Evolutionary conservation across 2,329 filamentous ascomycete genomes (phyloP), one percentile per base, ranked within the genome.

Genomic region (Penicillium corylophilum): DNA sequence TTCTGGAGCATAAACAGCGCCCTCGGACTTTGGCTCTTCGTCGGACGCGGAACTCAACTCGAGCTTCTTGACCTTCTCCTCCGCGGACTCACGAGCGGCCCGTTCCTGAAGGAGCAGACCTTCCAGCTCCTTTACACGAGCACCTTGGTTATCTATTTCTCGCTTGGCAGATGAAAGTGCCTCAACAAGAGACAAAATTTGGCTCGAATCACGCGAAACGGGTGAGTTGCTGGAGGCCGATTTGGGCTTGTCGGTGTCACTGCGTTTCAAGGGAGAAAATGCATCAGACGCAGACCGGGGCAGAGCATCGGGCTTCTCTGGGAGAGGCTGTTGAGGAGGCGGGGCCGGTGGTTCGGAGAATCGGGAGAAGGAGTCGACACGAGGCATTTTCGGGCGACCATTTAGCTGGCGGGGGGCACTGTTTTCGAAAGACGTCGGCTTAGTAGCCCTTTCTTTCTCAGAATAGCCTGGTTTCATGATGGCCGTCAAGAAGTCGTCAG

Each of bases 341-440:
- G 93, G 93, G 20, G 92, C 93, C 4, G 93, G 93, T 45, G 93
- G 93, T 51, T 96, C 92, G 1, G 90, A 94, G 69, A 96, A 97
- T 46, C 91, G 83, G 4, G 89, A 83, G 64, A 94, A 93, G 36
- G 86, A 77, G 65, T 96, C 91, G 18, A 84, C 75, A 59, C 90
- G 87, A 42, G 77, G 72, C 51, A 74, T 70, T 57, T 77, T 75
- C 8, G 71, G 70, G 28, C 71, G 69, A 43, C 74, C 76, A 53
- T 78, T 79, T n/a, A 74, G 59, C 53, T 76, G 75, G 40, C 68
- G 70, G 45, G 63, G 74, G 72, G 54, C 74, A 70, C 59, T 76
- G 45, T 53, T 70, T 44, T 74, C 74, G 57, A 62, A 76, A 62
- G 74, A 75, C 53, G 74, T 74, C 16, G 73, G 66, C 59, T 79